Evolutionary conservation across 495 filamentous ascomycete species (phyloP), one percentile per base, ranked within the genome.

Genomic region (Neurospora tetraspora): DNA sequence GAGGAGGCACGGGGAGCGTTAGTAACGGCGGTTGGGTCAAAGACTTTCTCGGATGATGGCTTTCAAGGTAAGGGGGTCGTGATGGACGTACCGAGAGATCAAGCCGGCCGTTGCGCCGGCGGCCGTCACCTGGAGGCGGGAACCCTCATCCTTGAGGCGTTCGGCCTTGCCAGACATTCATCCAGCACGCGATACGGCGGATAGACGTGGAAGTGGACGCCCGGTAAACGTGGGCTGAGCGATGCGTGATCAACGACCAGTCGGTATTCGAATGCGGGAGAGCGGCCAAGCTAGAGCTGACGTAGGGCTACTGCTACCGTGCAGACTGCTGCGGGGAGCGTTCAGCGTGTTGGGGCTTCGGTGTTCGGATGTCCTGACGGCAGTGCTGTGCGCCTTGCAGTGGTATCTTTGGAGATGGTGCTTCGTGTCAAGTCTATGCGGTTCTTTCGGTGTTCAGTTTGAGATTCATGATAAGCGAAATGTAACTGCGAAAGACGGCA

Each of bases 141-240:
- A 92, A 83, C 94, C 94, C 91, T 96, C 93, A 95, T 97, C 91
- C 81, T 94, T 94, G 78, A 97, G 91, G 83, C 90, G 91, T 76
- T 88, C 87, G 75, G 70, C 37, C 69, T 74, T 77, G 75, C 69
- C 45, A 27, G 78, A 80, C 79, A 81, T 81, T 79, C 79, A 81
- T 79, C 71, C 78, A 73, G 71, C 47, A 43, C 34, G 59, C 36
- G 40, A 70, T 39, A 36, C 11, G 27, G 18, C 36, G 43, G 38
- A 20, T 2, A 5, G 39, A 20, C 10, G 40, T n/a, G 69, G 27
- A 39, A 27, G 61, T 34, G 69, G 12, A 14, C 39, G 20, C 40
- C 27, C 43, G 23, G 31, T 69, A 43, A 27, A 16, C 12, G 34
- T 27, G 34, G 68, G 68, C 68, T 69, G 68, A 37, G 34, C 68